phyloP scores from a whole-genome alignment of 164 flowering plant genomes.

The Umbellularia californica region DNA sequence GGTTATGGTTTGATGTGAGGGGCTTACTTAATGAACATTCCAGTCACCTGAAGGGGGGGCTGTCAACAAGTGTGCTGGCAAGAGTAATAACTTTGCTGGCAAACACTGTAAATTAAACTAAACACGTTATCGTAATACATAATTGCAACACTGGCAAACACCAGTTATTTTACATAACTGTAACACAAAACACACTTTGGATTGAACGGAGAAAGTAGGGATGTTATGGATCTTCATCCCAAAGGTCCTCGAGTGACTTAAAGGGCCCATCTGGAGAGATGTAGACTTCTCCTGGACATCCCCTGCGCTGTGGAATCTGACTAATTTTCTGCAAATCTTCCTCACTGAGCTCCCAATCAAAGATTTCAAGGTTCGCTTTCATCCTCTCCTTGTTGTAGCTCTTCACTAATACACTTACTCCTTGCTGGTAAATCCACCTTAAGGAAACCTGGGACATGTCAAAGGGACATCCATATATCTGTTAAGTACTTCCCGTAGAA shows the following conservation, averaged over 20 bases:
- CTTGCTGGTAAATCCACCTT: conserved; percentile 33
- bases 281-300: not conserved
- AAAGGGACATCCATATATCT: not conserved
- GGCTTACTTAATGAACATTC: too few species aligned
- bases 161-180: too few species aligned
- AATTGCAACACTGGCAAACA: too few species aligned
- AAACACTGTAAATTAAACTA: too few species aligned
- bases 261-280: conserved; percentile 19
- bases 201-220: not conserved
- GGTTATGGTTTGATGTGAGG: too few species aligned
- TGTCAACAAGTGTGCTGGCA: too few species aligned
- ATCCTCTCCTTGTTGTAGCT: conserved; percentile 27
- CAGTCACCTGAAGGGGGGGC: too few species aligned
- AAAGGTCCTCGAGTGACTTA: conserved; percentile 23
- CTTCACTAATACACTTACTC: conserved; percentile 24
- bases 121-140: too few species aligned
- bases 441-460: conserved; percentile 17
- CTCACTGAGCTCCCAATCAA: conserved; percentile 27
- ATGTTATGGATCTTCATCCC: conserved; percentile 27
- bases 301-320: conserved; percentile 18
- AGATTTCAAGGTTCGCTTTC: conserved; percentile 27
- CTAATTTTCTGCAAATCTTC: conserved; percentile 23
- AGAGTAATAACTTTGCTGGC: too few species aligned
- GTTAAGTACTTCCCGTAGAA: not conserved
- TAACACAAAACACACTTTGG: too few species aligned